Percentiles rank a stretch among this genome's conserved stretches.
Conservation (phyloP, 2,329 filamentous ascomycete species). For the Juglanconis oblonga region DNA sequence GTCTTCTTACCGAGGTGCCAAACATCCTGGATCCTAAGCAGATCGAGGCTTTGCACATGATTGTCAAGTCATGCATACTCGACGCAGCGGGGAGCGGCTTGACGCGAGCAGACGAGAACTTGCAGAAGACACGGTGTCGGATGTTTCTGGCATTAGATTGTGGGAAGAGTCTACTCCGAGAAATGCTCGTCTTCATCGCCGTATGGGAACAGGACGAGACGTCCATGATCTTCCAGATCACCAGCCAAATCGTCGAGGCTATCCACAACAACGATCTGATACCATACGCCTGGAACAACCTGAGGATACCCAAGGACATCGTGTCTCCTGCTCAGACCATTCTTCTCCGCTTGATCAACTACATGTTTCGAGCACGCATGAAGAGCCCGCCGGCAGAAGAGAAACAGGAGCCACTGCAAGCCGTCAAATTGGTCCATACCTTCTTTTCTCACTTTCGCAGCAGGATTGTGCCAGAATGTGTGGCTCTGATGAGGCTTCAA, state of each 20-base stretch:
- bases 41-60: constrained; percentile 95
- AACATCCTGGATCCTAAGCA: constrained; percentile 92
- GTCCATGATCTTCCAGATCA: constrained; percentile 93
- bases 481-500: constrained; percentile 91
- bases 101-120: constrained; percentile 69
- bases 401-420: constrained; percentile 51
- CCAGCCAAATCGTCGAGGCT: constrained; percentile 91
- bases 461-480: constrained; percentile 89
- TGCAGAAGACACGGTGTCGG: constrained; percentile 87
- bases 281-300: constrained; percentile 87
- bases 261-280: constrained; percentile 86
- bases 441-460: constrained; percentile 90
- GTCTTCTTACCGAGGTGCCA: constrained; percentile 87
- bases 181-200: constrained; percentile 92
- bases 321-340: constrained; percentile 94
- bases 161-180: constrained; percentile 82
- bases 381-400: constrained; percentile 42
- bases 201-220: constrained; percentile 95
- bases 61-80: constrained; percentile 91
- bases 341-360: constrained; percentile 83
- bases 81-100: constrained; percentile 72
- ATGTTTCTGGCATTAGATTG: constrained; percentile 87
- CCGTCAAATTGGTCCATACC: constrained; percentile 73
- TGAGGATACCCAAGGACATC: constrained; percentile 91
- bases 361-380: constrained; percentile 69